Evolutionary conservation across 179 eudicot species (phyloP).

Genomic region (Silene noctiflora): DNA sequence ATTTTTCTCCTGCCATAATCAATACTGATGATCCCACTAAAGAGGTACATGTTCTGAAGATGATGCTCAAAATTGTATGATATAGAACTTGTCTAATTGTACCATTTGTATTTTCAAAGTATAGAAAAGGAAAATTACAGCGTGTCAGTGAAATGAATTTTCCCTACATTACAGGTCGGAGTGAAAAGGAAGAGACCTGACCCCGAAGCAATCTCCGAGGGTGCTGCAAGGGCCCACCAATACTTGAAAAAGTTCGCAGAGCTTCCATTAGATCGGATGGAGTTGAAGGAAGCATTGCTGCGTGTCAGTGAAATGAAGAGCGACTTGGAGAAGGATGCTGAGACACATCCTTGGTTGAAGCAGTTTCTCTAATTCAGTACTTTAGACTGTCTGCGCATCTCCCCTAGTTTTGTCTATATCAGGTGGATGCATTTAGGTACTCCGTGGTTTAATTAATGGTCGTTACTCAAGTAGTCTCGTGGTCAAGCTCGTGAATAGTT

Average conservation of each 20-base stretch:
- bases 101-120: background rate
- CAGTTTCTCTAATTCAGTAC: constrained; percentile 53
- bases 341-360: constrained; percentile 66
- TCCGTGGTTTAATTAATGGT: background rate
- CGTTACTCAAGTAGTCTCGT: background rate
- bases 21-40: constrained; percentile 37
- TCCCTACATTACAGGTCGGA: constrained; percentile 41
- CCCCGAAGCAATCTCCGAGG: constrained; percentile 53
- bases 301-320: constrained; percentile 52
- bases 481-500: background rate
- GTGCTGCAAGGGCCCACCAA: constrained; percentile 70
- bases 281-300: constrained; percentile 57
- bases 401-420: constrained; percentile 27
- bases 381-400: constrained; percentile 1
- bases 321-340: constrained; percentile 67
- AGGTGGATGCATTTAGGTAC: constrained; percentile 15
- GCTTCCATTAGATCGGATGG: constrained; percentile 78
- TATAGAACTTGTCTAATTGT: background rate
- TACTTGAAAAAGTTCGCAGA: constrained; percentile 79
- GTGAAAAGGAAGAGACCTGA: constrained; percentile 59
- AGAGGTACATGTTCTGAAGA: constrained; percentile 43
- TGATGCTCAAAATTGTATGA: background rate
- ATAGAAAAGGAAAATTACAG: background rate
- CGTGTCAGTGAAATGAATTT: background rate
- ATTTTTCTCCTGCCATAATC: constrained; percentile 66